Evolutionary conservation across 441 rosid species (phyloP).

Genomic region (Capsella rubella): DNA sequence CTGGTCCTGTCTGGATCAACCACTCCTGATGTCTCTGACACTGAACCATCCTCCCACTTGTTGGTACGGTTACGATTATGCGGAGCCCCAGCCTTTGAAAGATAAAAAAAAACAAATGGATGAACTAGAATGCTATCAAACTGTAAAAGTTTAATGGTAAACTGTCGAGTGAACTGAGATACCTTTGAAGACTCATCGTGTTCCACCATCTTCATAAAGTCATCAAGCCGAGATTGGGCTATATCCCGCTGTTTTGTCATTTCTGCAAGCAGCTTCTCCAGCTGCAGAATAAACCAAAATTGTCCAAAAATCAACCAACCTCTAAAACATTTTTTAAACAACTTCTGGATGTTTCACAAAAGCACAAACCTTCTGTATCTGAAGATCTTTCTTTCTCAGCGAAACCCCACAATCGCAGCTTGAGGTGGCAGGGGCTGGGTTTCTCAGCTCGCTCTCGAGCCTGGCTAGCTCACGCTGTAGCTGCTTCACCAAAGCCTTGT

Average conservation of each 20-base stretch:
- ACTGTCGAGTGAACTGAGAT: constrained; percentile 6
- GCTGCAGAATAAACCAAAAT: constrained; percentile 52
- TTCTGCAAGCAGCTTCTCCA: constrained; percentile 81
- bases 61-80: constrained; percentile 48
- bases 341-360: constrained; percentile 27
- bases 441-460: constrained; percentile 85
- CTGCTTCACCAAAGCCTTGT: constrained; percentile 94
- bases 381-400: constrained; percentile 85
- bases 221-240: constrained; percentile 83
- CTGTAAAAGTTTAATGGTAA: constrained; percentile 7
- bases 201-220: constrained; percentile 67
- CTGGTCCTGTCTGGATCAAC: constrained; percentile 51
- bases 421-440: constrained; percentile 59
- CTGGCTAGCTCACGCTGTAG: constrained; percentile 93
- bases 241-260: constrained; percentile 80
- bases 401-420: constrained; percentile 63
- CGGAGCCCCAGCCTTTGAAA: constrained; percentile 52
- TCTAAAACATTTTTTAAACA: constrained; percentile 3
- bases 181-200: constrained; percentile 59
- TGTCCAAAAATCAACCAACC: constrained; percentile 4
- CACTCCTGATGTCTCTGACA: constrained; percentile 64
- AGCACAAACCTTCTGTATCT: constrained; percentile 76
- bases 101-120: constrained; percentile 8
- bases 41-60: constrained; percentile 75
- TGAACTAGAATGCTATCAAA: constrained; percentile 10